Evolutionary conservation across 176 grass and related monocot genomes (phyloP).

Genomic region (Paspalum vaginatum): DNA sequence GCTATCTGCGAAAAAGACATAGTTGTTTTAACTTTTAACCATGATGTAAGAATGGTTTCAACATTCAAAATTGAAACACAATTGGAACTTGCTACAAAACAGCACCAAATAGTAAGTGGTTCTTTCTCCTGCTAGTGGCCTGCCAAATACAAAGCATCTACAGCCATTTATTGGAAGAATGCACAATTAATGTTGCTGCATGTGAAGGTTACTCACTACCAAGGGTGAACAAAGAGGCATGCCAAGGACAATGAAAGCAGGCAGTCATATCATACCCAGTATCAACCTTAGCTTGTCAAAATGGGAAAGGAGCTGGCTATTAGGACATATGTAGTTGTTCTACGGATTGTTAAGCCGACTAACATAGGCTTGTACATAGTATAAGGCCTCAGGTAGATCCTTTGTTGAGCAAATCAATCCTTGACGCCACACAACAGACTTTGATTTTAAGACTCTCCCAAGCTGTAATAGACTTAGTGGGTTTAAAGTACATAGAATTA

Average conservation of each 20-base stretch:
- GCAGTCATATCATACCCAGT: neutral
- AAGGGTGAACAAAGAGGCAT: neutral
- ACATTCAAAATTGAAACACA: slow-evolving; percentile 20
- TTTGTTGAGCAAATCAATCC: neutral
- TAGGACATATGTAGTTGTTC: neutral
- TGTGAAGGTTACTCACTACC: neutral
- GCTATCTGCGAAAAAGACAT: slow-evolving; percentile 16
- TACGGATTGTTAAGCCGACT: neutral
- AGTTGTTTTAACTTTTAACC: slow-evolving; percentile 1
- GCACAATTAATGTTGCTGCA: neutral
- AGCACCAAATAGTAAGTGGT: neutral
- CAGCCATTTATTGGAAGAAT: neutral
- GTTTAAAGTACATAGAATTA: neutral
- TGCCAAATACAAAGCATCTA: neutral
- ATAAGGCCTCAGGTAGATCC: neutral
- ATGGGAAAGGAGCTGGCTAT: neutral
- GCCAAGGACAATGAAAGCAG: neutral
- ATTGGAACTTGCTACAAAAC: neutral
- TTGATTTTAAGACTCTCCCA: neutral
- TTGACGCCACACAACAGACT: neutral
- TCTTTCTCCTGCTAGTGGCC: neutral
- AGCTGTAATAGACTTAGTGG: neutral
- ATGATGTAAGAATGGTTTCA: slow-evolving; percentile 6
- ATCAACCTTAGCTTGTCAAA: neutral
- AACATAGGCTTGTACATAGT: neutral